Conservation (phyloP, 2,329 filamentous ascomycete species). For the Pochonia chlamydosporia region DNA sequence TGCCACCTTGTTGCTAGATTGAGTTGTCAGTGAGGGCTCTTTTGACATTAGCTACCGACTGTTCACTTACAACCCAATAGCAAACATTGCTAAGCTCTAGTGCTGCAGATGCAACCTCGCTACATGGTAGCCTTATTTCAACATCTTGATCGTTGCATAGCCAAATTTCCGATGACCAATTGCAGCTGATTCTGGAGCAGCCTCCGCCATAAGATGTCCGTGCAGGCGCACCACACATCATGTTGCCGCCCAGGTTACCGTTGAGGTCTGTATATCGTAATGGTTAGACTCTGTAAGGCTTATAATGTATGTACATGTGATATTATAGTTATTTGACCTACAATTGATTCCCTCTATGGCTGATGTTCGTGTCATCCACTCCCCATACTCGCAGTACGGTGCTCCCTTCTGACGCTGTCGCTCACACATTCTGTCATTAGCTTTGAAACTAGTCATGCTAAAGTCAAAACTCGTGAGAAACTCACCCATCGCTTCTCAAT, state of each 20-base stretch:
- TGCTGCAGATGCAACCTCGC: neutral
- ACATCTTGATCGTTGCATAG: neutral
- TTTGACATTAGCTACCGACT: neutral
- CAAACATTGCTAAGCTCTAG: neutral
- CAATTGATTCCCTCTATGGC: neutral
- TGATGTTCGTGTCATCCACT: neutral
- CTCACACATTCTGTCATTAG: neutral
- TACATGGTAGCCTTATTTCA: neutral
- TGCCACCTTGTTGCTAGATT: neutral
- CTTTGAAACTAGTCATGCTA: neutral
- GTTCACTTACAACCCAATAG: neutral
- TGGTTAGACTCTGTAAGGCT: neutral
- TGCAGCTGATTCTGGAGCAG: constrained; percentile 3
- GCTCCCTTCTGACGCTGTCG: neutral
- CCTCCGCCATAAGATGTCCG: neutral
- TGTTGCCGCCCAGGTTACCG: neutral
- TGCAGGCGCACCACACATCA: neutral
- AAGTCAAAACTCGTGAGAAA: neutral
- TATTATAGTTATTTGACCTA: neutral
- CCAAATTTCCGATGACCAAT: neutral
- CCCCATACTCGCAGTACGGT: neutral
- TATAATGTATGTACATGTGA: neutral
- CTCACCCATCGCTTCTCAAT: constrained; percentile 2
- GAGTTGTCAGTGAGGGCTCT: neutral
- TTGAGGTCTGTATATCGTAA: neutral